These are phyloP conservation scores for Oryza nivara DNA, from an alignment of 176 grass and related monocot species.

Conservation along the genomic window DNA sequence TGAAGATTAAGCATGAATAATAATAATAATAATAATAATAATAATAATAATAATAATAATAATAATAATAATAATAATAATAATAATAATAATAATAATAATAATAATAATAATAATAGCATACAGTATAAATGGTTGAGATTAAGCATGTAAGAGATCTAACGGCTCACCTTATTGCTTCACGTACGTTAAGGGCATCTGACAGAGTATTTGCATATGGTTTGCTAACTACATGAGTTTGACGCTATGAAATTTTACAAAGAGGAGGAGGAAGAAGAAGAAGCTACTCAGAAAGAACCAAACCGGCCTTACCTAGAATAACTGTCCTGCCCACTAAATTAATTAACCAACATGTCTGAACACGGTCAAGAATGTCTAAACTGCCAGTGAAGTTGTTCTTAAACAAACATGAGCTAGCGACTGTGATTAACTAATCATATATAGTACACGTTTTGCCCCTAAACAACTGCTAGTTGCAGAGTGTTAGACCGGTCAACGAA, in stretches of 20 bases:
- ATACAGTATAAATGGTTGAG: too few species aligned
- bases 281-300: background rate
- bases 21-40: too few species aligned
- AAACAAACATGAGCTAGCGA: background rate
- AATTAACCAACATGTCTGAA: background rate
- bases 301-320: background rate
- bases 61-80: too few species aligned
- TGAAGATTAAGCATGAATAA: too few species aligned
- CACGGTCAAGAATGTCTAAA: slow-evolving; percentile 18
- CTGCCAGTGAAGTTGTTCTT: background rate
- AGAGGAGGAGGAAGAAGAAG: background rate
- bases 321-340: background rate
- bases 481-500: slow-evolving; percentile 18
- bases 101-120: too few species aligned
- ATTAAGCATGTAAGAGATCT: too few species aligned
- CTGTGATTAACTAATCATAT: background rate
- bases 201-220: background rate
- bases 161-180: too few species aligned
- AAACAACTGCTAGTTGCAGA: background rate
- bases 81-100: too few species aligned
- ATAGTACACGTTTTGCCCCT: background rate
- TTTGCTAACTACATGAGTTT: background rate
- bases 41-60: too few species aligned
- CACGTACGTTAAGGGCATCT: too few species aligned
- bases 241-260: background rate